Evolutionary conservation across 306 rosid species (phyloP).

Genomic region (Citrullus amarus): DNA sequence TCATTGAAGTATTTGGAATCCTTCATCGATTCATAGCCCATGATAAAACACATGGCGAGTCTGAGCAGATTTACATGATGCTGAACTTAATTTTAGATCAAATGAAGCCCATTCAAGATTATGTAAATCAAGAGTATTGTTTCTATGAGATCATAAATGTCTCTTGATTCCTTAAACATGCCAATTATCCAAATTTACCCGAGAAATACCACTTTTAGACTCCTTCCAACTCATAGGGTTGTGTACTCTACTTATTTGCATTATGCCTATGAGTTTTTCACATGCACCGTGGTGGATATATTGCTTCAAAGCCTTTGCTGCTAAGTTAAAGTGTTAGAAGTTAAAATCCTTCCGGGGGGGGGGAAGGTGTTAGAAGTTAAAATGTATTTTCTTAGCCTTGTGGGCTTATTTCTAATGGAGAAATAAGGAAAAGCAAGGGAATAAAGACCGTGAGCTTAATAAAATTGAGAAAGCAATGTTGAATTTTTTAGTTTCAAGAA

Average conservation of each 20-base stretch:
- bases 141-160: background rate
- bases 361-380: no score
- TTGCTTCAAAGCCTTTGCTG: background rate
- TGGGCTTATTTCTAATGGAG: no score
- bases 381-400: no score
- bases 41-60: constrained; percentile 48
- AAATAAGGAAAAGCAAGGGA: no score
- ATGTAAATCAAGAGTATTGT: constrained; percentile 22
- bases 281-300: background rate
- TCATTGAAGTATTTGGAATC: constrained; percentile 47
- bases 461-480: no score
- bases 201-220: background rate
- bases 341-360: no score
- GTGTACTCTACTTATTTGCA: background rate
- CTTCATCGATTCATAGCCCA: constrained; percentile 64
- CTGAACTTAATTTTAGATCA: constrained; percentile 39
- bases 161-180: background rate
- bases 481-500: no score
- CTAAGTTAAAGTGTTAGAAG: background rate
- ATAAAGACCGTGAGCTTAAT: no score
- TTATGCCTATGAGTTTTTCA: background rate
- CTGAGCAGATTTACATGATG: constrained; percentile 42
- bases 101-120: constrained; percentile 33
- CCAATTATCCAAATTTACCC: background rate
- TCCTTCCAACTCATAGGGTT: background rate